phyloP scores from a whole-genome alignment of 148 eudicot genomes.

The Oxyria digyna region DNA sequence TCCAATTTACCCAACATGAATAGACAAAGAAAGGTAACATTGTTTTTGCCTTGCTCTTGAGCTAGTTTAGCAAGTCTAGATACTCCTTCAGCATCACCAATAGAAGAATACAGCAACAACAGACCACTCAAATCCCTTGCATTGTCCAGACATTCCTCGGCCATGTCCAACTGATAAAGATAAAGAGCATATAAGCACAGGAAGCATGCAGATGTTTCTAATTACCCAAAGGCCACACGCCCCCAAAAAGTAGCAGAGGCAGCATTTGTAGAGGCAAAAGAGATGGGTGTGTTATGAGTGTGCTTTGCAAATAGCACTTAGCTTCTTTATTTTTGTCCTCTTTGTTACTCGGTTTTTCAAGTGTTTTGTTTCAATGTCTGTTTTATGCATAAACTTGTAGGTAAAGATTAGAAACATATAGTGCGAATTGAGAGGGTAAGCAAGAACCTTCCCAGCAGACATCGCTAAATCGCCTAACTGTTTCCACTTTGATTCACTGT shows the following conservation, averaged over 20 bases:
- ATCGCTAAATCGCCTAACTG: slow-evolving; percentile 98
- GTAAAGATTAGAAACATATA: no score
- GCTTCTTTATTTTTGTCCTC: neutral
- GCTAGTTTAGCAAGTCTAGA: slow-evolving; percentile 64
- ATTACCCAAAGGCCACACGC: neutral
- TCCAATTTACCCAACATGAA: slow-evolving; percentile 86
- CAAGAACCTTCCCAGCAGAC: slow-evolving; percentile 77
- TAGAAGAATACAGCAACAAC: slow-evolving; percentile 85
- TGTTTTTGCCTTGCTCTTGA: slow-evolving; percentile 82
- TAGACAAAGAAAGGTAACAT: slow-evolving; percentile 85
- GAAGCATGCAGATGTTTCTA: neutral
- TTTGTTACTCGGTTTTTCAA: neutral
- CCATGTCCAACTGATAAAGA: slow-evolving; percentile 68
- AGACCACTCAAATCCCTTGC: slow-evolving; percentile 96
- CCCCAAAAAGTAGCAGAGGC: neutral
- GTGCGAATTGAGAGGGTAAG: neutral
- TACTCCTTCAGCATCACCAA: slow-evolving; percentile 92
- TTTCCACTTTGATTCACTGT: slow-evolving; percentile 93
- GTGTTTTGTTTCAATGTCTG: neutral
- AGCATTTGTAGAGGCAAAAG: neutral
- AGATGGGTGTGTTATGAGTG: neutral
- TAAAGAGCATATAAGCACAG: neutral
- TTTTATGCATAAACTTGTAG: no score
- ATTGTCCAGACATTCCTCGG: slow-evolving; percentile 75
- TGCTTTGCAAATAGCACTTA: neutral